Evolutionary conservation across 2,329 filamentous ascomycete genomes (phyloP).

Genomic region (Verticillium isaacii): DNA sequence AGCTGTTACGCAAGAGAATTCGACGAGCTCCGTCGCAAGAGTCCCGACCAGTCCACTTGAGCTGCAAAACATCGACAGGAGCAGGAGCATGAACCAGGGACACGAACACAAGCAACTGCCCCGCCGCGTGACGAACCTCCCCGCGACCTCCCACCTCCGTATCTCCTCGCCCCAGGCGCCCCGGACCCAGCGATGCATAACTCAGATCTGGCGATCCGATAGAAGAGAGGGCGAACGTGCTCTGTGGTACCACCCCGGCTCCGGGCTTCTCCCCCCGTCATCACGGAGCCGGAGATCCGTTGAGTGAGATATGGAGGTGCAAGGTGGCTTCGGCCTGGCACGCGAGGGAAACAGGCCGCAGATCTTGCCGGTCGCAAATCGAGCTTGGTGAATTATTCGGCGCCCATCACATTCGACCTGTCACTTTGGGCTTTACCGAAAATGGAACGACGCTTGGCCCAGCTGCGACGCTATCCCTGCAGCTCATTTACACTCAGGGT

Average conservation of each 20-base stretch:
- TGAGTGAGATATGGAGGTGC: not conserved
- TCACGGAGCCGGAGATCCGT: not conserved
- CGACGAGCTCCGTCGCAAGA: not conserved
- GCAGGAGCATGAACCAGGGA: not conserved
- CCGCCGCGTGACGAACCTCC: not conserved
- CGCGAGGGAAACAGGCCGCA: not conserved
- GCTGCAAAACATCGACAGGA: not conserved
- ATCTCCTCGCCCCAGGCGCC: not conserved
- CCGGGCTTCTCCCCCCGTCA: not conserved
- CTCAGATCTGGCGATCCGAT: not conserved
- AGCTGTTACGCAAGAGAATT: conserved; percentile 2
- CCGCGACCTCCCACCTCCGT: not conserved
- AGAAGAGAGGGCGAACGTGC: not conserved
- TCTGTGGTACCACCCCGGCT: not conserved
- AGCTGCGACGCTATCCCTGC: not conserved
- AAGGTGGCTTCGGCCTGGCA: not conserved
- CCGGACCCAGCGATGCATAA: not conserved
- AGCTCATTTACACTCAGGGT: not conserved
- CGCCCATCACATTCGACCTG: not conserved
- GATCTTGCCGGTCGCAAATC: not conserved
- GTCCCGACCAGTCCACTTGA: not conserved
- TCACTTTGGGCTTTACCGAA: not conserved
- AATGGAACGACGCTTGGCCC: not conserved
- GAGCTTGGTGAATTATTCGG: not conserved
- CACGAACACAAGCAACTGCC: not conserved